Base-by-base conservation (phyloP, 345 rosid species). In the Angophora floribunda region DNA sequence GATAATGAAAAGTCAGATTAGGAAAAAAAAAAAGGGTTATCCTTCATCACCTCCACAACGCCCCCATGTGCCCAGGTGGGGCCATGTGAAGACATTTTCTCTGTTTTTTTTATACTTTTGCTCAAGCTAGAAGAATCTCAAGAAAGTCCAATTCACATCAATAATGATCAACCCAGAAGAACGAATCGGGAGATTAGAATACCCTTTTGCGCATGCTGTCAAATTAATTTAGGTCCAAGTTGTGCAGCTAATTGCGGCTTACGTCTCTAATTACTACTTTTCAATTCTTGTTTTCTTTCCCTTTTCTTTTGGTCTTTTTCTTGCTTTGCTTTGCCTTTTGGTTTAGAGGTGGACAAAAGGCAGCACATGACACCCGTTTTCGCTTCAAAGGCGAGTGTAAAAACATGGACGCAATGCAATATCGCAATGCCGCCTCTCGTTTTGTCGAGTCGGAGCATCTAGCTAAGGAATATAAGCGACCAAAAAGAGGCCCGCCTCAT, bases 41-140 rank as follows among this genome's bases (percentile, higher is more conserved):
- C 19, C 57, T 30, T 16, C 55, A 51, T 55, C 52, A 24, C 7
- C 47, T 36, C 82, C 13, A 41, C 49, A 9, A 21, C 49, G 5
- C 21, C 87, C 88, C 87, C 89, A 87, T 87, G 90, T 87, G 90
- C 88, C 87, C 28, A 36, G 49, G 36, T 75, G 36, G 85, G 67
- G 52, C 52, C 79, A 88, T 79, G 82, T 57, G 82, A 75, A 36
- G 24, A 19, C 21, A 36, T 17, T 70, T 19, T 75, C 6, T 17
- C 32, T 10, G 16, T 70, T 55, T 55, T 28, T 36, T 36, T 36
- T 36, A 36, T 36, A 4, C 61, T 55, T 9, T 28, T 55, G 22
- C 61, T 55, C 61, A 55, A 55, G 61, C 28, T 55, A 55, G 49
- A 11, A 36, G 82, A 75, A 75, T 75, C 82, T 70, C 80, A 32